Percentiles rank a stretch among this genome's conserved stretches.
These are phyloP conservation scores for Falciphora oryzae DNA, from an alignment of 2,329 filamentous ascomycete species.

Conservation along the genomic window DNA sequence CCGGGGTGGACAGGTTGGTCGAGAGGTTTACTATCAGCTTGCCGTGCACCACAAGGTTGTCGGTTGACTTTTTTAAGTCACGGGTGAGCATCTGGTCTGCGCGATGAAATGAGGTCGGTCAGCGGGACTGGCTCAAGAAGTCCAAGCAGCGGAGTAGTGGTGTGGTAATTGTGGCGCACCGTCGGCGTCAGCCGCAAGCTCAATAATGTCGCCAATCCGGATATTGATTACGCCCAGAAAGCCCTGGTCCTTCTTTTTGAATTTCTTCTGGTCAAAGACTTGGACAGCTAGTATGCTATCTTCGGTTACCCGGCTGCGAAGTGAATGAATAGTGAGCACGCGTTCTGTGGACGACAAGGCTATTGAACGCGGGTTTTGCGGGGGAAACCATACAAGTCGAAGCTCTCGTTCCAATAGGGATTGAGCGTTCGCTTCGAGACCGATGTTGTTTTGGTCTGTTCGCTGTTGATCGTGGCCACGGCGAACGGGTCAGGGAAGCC, in stretches of 20 bases:
- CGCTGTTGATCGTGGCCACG: conserved; percentile 92
- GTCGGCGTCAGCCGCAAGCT: conserved; percentile 82
- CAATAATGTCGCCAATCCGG: conserved; percentile 88
- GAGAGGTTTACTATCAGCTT: conserved; percentile 96
- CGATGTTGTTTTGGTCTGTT: conserved; percentile 96
- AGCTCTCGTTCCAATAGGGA: conserved; percentile 99
- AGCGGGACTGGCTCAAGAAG: conserved; percentile 14
- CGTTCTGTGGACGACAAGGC: neutral
- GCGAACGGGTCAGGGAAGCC: conserved; percentile 98
- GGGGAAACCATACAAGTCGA: conserved; percentile 73
- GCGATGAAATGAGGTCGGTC: conserved; percentile 18
- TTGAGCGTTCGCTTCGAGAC: conserved; percentile 97
- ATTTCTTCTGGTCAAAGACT: conserved; percentile 99
- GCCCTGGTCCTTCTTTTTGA: conserved; percentile 99
- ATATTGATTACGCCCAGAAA: conserved; percentile 98
- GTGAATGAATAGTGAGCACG: conserved; percentile 1
- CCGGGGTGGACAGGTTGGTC: conserved; percentile 73
- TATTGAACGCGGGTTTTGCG: conserved; percentile 3
- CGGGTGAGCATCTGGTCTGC: conserved; percentile 97
- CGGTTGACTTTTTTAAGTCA: conserved; percentile 95
- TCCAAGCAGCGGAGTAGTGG: neutral
- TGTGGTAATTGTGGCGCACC: conserved; percentile 46
- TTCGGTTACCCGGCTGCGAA: conserved; percentile 73
- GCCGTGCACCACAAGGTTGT: conserved; percentile 95
- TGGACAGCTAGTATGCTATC: conserved; percentile 96